Conservation (phyloP, 73 alveolate species). For the Tetrahymena borealis region DNA sequence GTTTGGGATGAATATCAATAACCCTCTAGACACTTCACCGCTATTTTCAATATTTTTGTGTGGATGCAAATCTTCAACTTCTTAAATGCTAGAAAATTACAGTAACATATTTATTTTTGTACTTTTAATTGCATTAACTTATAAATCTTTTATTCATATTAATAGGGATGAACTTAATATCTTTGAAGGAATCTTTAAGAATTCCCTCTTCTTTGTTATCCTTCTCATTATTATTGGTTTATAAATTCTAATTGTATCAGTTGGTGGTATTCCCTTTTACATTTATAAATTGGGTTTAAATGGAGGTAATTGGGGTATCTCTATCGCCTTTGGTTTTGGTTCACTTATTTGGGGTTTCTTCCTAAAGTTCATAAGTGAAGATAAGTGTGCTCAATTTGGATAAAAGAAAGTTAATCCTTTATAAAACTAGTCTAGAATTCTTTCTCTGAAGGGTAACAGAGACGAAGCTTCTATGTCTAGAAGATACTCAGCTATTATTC, state of each 20-base stretch:
- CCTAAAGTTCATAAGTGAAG: slow-evolving; percentile 30
- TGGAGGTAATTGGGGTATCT: slow-evolving; percentile 65
- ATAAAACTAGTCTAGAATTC: neutral
- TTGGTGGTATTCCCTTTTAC: slow-evolving; percentile 64
- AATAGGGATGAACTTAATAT: slow-evolving; percentile 78
- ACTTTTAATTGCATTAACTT: neutral
- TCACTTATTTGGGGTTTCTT: slow-evolving; percentile 15
- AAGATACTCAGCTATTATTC: neutral
- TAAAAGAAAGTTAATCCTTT: neutral
- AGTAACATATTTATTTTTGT: neutral
- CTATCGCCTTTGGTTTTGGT: slow-evolving; percentile 65
- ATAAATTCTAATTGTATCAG: slow-evolving; percentile 57
- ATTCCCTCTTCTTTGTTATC: slow-evolving; percentile 54
- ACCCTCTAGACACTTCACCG: slow-evolving; percentile 84
- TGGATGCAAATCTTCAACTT: slow-evolving; percentile 73
- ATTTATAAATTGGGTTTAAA: slow-evolving; percentile 67
- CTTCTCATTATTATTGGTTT: slow-evolving; percentile 52
- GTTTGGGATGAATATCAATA: slow-evolving; percentile 45
- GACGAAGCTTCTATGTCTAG: neutral
- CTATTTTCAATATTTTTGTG: slow-evolving; percentile 81
- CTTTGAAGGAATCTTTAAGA: slow-evolving; percentile 61
- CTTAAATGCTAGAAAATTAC: slow-evolving; percentile 66
- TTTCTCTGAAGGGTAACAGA: neutral
- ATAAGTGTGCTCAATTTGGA: neutral
- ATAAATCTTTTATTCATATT: neutral